Conservation (phyloP, 768 basidiomycete species). For the Tulasnella sp. region DNA sequence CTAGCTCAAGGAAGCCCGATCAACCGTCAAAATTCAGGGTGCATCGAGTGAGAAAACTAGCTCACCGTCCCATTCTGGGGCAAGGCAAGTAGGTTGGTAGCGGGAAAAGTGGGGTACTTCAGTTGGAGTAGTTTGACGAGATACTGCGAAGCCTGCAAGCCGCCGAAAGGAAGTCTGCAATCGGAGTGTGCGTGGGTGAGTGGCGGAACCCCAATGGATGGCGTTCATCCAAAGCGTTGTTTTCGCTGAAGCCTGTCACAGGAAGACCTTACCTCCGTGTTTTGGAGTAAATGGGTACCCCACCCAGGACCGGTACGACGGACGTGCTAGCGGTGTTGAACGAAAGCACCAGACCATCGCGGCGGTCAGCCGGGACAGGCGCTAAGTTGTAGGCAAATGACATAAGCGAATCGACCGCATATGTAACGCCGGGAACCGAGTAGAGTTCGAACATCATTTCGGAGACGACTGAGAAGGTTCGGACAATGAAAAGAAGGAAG, state of each 20-base stretch:
- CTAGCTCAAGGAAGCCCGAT: constrained; percentile 35
- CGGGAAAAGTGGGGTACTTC: constrained; percentile 90
- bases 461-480: constrained; percentile 60
- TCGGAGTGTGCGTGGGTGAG: not conserved
- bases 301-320: constrained; percentile 77
- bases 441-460: constrained; percentile 96
- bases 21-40: not conserved
- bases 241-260: not conserved
- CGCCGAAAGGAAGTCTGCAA: constrained; percentile 86
- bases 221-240: not conserved
- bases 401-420: constrained; percentile 84
- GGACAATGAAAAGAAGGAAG: not conserved
- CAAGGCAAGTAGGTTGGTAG: constrained; percentile 26
- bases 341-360: constrained; percentile 80
- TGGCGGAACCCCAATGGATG: not conserved
- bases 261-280: constrained; percentile 62
- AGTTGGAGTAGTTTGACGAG: constrained; percentile 88
- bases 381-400: constrained; percentile 74
- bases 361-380: constrained; percentile 38
- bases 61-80: constrained; percentile 13
- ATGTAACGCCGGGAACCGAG: constrained; percentile 73
- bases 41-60: not conserved
- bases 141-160: constrained; percentile 82
- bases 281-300: constrained; percentile 74
- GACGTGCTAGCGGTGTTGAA: constrained; percentile 90